Evolutionary conservation across 2,329 filamentous ascomycete genomes (phyloP).

Genomic region (Emericellopsis atlantica): DNA sequence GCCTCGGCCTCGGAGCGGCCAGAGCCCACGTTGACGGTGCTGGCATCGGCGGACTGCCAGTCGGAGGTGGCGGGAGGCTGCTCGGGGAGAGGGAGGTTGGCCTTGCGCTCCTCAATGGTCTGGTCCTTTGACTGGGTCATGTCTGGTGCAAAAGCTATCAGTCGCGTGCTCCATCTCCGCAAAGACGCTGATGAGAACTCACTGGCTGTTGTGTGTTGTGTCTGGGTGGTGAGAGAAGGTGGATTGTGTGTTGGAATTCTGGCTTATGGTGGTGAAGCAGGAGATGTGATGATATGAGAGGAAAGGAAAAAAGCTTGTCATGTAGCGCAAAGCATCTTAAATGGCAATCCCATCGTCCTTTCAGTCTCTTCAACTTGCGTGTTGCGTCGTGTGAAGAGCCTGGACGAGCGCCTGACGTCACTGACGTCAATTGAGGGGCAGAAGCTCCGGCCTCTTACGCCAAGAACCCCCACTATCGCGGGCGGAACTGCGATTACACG

Average conservation of each 20-base stretch:
- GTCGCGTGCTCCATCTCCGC: neutral
- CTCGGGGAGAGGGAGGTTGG: constrained; percentile 69
- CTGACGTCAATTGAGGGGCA: constrained; percentile 5
- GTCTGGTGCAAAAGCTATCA: neutral
- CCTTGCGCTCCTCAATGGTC: constrained; percentile 53
- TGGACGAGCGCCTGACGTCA: constrained; percentile 4
- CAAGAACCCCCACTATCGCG: no score
- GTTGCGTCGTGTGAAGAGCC: neutral
- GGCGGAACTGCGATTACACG: no score
- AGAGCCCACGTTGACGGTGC: constrained; percentile 58
- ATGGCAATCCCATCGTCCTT: neutral
- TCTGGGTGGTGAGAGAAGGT: neutral
- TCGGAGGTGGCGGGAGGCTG: constrained; percentile 66
- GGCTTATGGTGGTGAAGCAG: neutral
- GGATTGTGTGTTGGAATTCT: no score
- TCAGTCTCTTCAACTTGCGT: neutral
- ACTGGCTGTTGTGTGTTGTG: neutral
- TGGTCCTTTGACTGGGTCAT: constrained; percentile 44
- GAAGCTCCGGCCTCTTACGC: constrained; percentile 3
- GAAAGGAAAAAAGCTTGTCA: no score
- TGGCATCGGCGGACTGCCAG: constrained; percentile 60
- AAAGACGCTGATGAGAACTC: neutral
- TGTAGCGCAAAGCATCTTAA: neutral
- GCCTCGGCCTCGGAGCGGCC: constrained; percentile 35
- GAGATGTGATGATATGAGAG: neutral